Base-by-base conservation (phyloP, 1,284 basidiomycete species). In the Macrocystidia cucumis region DNA sequence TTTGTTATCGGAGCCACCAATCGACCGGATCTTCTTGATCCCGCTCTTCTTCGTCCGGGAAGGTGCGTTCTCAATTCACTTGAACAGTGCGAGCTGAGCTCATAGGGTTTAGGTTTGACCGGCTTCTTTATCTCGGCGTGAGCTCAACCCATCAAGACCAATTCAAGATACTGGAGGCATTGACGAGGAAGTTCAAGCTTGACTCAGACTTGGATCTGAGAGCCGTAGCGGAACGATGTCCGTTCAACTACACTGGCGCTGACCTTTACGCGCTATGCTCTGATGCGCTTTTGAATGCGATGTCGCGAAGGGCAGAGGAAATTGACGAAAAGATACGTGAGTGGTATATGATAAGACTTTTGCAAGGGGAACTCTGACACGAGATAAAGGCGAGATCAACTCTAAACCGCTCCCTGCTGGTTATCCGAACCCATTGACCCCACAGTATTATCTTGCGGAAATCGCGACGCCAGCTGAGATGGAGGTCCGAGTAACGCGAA, bases 1-100 rank as follows among this genome's bases (percentile, higher is more conserved):
- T 95, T 98, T 51, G 93, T 99, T 12, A 91, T 99, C 56, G 96
- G 93, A 3, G 95, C 96, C 7, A 99, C 96, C 9, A 99, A 99
- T 58, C 69, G 96, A 2, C 96, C 96, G 0, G 97, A 98, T 56
- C 62, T 98, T 20, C 65, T 99, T 37, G 96, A 99, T 61, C 80
- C 92, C 19, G 96, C 96, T 0, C 59, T 99, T 14, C 65, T 98
- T 17, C 72, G 96, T 35, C 96, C 96, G 13, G 96, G 96, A 46
- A 69, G 92, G 75, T 85, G 40, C 42, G 70, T 32, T 43, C 20
- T 33, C 32, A 2, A 8, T 34, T 43, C 4, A 37, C 12, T 22
- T 25, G 36, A 32, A 42, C 11, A 35, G 17, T 24, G 5, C 7
- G 31, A 18, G 13, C 5, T 21, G 12, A 38, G n/a, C 25, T 44